Evolutionary conservation across 441 rosid species (phyloP).

Genomic region (Cnidoscolus chayamansa): DNA sequence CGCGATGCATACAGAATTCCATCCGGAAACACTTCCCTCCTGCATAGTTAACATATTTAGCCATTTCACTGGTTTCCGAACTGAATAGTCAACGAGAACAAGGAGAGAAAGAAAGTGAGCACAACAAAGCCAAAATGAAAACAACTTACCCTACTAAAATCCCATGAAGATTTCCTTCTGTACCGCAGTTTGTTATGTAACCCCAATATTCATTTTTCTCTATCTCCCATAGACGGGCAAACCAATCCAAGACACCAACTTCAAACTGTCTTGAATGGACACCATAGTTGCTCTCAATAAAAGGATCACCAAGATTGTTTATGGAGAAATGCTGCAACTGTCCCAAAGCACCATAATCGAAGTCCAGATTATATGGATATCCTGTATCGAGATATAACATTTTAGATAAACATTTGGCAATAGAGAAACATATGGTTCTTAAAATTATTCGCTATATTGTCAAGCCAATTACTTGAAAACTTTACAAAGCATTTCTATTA

Average conservation of each 20-base stretch:
- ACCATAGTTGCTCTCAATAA: constrained; percentile 93
- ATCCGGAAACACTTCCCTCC: constrained; percentile 84
- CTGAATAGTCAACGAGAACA: not conserved
- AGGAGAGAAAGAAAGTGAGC: not conserved
- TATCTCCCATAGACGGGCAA: constrained; percentile 95
- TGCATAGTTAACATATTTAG: constrained; percentile 22
- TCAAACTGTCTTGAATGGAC: constrained; percentile 95
- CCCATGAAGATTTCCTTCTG: constrained; percentile 97
- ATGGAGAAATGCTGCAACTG: constrained; percentile 93
- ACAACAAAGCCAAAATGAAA: not conserved
- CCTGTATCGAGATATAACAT: constrained; percentile 39
- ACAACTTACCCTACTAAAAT: constrained; percentile 67
- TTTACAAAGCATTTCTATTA: not conserved
- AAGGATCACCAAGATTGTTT: constrained; percentile 93
- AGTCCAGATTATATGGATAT: constrained; percentile 88
- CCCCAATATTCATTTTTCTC: constrained; percentile 93
- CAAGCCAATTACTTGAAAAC: not conserved
- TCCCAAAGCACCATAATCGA: constrained; percentile 79
- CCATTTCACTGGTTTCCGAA: not conserved
- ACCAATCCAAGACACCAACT: constrained; percentile 96
- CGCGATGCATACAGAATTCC: constrained; percentile 79
- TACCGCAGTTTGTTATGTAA: constrained; percentile 91
- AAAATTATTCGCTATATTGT: not conserved
- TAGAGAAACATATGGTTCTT: not conserved
- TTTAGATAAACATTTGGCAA: not conserved